Evolutionary conservation across 805 yeast genomes (phyloP), one percentile per base, ranked within the genome.

Genomic region (Wickerhamomyces canadensis): DNA sequence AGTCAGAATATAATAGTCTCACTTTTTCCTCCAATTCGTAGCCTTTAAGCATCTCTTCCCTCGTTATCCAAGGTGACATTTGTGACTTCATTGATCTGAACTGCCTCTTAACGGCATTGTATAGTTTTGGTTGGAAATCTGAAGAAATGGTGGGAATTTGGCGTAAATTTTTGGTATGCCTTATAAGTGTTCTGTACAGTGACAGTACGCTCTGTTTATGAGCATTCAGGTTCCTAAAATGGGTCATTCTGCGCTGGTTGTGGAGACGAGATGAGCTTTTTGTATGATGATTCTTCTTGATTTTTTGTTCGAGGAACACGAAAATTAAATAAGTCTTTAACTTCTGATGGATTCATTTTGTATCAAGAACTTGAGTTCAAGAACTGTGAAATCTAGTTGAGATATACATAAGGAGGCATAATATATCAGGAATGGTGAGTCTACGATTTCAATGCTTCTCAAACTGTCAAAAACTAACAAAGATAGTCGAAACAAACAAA

Each of bases 171-270:
- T 41, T 27, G 1, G 52, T 33, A 36, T 58, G 60, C 24, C 64
- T 51, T 21, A 61, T 33, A 4, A 57, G 44, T n/a, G 51, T 40
- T 8, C 64, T 48, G 36, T 60, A 63, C 15, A 62, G 42, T 10
- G 40, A 41, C 5, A 57, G 31, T 1, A 63, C 64, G 30, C 57
- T 50, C 6, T 25, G 24, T 32, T 43, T 53, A 34, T 64, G 69
- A 3, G 54, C 40, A 4, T 37, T 37, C 4, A 61, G 36, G 8
- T 42, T 27, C 13, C 51, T 49, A 44, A 64, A 64, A 37, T 58
- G 61, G 7, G 49, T 47, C 19, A 55, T 59, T 64, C 47, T 51
- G 21, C 13, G 27, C 18, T 13, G 6, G 25, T 33, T 16, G 14
- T 14, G 8, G 18, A 24, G n/a, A n/a, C n/a, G n/a, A n/a, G n/a